phyloP scores from a whole-genome alignment of 257 asterid species.

The Phtheirospermum japonicum region DNA sequence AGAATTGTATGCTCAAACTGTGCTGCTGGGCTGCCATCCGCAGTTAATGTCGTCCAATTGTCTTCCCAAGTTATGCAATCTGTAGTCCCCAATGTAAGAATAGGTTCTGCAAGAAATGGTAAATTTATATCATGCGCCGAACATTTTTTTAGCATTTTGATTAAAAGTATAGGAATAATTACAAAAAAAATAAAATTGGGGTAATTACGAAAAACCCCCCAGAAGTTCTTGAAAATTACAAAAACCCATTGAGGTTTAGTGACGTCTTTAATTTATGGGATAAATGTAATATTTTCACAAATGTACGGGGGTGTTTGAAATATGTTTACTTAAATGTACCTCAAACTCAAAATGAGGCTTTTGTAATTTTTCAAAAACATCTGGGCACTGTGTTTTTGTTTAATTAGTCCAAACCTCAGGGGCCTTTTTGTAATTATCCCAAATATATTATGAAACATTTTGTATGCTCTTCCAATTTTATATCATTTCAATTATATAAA shows the following conservation, averaged over 20 bases:
- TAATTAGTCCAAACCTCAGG: neutral
- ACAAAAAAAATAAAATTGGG: neutral
- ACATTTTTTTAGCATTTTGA: neutral
- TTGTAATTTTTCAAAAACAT: neutral
- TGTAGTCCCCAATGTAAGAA: conserved; percentile 78
- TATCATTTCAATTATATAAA: neutral
- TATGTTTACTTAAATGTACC: too few relatives aligned
- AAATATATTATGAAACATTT: neutral
- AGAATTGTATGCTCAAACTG: conserved; percentile 96
- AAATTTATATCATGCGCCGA: neutral
- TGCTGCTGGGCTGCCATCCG: conserved; percentile 96
- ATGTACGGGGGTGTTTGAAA: neutral
- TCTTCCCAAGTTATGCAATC: conserved; percentile 94
- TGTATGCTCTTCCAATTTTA: neutral
- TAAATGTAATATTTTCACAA: neutral
- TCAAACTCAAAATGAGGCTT: too few relatives aligned
- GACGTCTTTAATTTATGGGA: neutral
- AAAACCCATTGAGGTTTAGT: neutral
- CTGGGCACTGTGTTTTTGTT: neutral
- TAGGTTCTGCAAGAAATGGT: conserved; percentile 64
- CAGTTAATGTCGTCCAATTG: conserved; percentile 95
- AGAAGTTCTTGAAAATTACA: neutral
- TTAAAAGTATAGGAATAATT: too few relatives aligned
- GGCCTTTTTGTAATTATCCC: neutral
- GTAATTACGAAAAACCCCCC: neutral